A percentile compares a stretch with the other conserved stretches of the same genome.
Conservation (phyloP, 495 filamentous ascomycete genomes). For the Thermothielavioides terrestris region DNA sequence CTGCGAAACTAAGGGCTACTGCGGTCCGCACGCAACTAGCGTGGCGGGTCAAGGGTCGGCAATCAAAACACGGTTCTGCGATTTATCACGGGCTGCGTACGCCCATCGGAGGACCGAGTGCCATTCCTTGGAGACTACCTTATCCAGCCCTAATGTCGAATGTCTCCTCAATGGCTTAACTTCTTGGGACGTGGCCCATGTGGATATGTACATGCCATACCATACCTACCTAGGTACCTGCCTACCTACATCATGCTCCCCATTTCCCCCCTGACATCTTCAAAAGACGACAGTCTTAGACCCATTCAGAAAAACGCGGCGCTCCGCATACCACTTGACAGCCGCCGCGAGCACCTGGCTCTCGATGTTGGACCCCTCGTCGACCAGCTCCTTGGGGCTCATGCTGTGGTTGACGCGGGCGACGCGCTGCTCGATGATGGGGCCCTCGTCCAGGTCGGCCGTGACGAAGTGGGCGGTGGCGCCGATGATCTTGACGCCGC, state of each 20-base stretch:
- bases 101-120: no score
- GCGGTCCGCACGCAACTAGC: no score
- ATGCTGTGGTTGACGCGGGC: conserved; percentile 59
- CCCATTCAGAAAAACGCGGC: conserved; percentile 60
- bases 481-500: conserved; percentile 72
- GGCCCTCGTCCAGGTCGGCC: conserved; percentile 65
- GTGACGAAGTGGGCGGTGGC: conserved; percentile 73
- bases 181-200: no score
- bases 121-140: no score
- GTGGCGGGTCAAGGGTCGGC: no score
- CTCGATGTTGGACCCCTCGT: conserved; percentile 67
- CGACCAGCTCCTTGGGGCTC: conserved; percentile 60
- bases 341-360: conserved; percentile 63
- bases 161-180: no score
- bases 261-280: not conserved
- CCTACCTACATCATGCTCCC: not conserved
- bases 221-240: not conserved
- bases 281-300: conserved; percentile 67
- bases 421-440: conserved; percentile 72
- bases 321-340: conserved; percentile 66
- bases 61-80: no score
- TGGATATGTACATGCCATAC: not conserved
- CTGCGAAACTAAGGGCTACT: no score
- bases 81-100: no score
- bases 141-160: no score